Percentiles rank a stretch among this genome's conserved stretches.
Conservation (phyloP, 1,139 yeast genomes). For the Taphrina populina region DNA sequence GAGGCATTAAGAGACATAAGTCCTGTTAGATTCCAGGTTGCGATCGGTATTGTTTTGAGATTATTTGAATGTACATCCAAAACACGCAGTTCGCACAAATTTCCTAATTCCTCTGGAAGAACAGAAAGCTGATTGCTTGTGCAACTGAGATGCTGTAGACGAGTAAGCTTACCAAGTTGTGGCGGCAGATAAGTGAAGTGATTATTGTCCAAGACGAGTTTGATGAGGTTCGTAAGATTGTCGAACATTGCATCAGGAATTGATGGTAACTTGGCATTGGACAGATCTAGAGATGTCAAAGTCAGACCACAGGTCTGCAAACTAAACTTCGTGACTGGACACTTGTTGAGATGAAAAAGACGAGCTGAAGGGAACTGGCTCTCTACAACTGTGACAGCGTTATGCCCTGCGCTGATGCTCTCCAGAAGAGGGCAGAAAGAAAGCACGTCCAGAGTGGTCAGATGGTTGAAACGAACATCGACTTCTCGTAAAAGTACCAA, state of each 20-base stretch:
- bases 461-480: constrained; percentile 73
- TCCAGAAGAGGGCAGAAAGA: constrained; percentile 67
- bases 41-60: constrained; percentile 65
- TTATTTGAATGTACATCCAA: constrained; percentile 87
- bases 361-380: constrained; percentile 62
- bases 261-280: constrained; percentile 77
- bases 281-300: constrained; percentile 70
- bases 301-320: constrained; percentile 59
- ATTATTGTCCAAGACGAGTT: constrained; percentile 74
- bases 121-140: constrained; percentile 72
- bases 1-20: constrained; percentile 69
- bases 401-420: constrained; percentile 72
- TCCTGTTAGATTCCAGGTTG: constrained; percentile 63
- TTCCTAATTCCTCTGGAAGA: constrained; percentile 68
- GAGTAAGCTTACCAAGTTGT: constrained; percentile 60
- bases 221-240: constrained; percentile 67
- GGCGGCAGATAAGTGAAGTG: constrained; percentile 76
- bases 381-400: constrained; percentile 68
- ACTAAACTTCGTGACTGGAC: constrained; percentile 76
- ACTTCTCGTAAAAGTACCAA: constrained; percentile 64
- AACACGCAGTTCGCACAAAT: constrained; percentile 59
- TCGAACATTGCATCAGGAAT: constrained; percentile 65
- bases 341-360: constrained; percentile 59
- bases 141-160: constrained; percentile 64
- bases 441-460: constrained; percentile 63